These are phyloP conservation scores for Amphichorda felina DNA, from an alignment of 2,329 filamentous ascomycete genomes.

Conservation along the genomic window DNA sequence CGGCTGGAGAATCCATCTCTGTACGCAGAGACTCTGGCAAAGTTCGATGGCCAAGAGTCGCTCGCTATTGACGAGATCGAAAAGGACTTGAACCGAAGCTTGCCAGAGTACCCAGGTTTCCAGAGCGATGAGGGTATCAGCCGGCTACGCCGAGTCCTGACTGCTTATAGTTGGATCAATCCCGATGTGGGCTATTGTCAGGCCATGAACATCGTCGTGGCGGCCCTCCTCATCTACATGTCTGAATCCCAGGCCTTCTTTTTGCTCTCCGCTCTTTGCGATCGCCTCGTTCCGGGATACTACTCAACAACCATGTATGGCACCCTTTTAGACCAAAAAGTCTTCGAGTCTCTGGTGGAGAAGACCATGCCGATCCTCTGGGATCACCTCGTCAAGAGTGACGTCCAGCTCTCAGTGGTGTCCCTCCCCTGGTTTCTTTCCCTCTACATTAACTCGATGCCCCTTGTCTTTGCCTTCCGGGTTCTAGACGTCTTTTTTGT, in stretches of 20 bases:
- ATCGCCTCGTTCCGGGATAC: constrained; percentile 87
- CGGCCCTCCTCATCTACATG: constrained; percentile 96
- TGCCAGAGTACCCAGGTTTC: constrained; percentile 95
- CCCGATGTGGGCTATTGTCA: constrained; percentile 96
- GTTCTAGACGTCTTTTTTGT: constrained; percentile 97
- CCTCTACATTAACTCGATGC: constrained; percentile 99
- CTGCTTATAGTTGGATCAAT: constrained; percentile 96
- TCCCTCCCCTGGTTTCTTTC: constrained; percentile 97
- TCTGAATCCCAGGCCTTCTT: constrained; percentile 95
- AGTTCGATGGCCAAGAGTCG: constrained; percentile 76
- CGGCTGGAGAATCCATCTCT: constrained; percentile 75
- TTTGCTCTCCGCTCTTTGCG: constrained; percentile 80
- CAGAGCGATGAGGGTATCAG: constrained; percentile 94
- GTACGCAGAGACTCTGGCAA: constrained; percentile 73
- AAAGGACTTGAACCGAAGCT: constrained; percentile 90
- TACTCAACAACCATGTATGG: constrained; percentile 99
- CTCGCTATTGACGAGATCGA: constrained; percentile 98
- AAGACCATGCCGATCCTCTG: constrained; percentile 97
- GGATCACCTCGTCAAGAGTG: constrained; percentile 94
- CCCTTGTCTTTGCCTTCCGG: constrained; percentile 90
- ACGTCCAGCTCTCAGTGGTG: constrained; percentile 94
- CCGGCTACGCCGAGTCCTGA: constrained; percentile 77
- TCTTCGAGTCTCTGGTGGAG: constrained; percentile 96
- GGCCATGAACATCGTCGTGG: constrained; percentile 99
- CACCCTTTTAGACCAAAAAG: constrained; percentile 88